phyloP scores from a whole-genome alignment of 257 asterid genomes.

The Paraleonurus japonicus region DNA sequence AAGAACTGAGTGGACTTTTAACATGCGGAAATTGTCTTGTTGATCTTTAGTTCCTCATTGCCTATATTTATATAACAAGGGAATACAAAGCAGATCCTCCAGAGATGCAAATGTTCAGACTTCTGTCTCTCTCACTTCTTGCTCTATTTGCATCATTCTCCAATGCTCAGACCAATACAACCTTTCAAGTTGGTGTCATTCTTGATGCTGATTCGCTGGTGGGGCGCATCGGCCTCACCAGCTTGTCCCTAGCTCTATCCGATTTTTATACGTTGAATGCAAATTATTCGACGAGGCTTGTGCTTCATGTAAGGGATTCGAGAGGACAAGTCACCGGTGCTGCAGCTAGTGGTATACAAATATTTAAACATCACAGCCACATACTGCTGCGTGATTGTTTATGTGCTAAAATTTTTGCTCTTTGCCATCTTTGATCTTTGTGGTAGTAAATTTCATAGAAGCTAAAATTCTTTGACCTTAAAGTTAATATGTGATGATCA shows the following conservation, averaged over 20 bases:
- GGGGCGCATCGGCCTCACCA: conserved; percentile 33
- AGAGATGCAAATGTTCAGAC: not conserved
- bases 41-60: not conserved
- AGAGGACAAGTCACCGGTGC: not conserved
- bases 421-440: not conserved
- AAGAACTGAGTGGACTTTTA: not conserved
- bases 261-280: conserved; percentile 28
- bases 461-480: too few relatives aligned
- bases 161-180: conserved; percentile 22
- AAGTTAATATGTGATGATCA: not conserved
- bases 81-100: not conserved
- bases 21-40: not conserved
- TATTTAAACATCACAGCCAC: not conserved
- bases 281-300: conserved; percentile 27
- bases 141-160: conserved; percentile 12
- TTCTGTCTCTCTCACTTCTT: conserved; percentile 10
- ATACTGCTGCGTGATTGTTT: not conserved
- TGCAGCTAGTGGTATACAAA: not conserved
- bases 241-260: conserved; percentile 31
- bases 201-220: conserved; percentile 32
- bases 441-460: not conserved
- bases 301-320: not conserved
- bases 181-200: conserved; percentile 32
- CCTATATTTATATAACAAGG: not conserved
- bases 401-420: not conserved